These are phyloP conservation scores for Trichoderma brevicompactum DNA, from an alignment of 2,329 filamentous ascomycete genomes.

Conservation along the genomic window DNA sequence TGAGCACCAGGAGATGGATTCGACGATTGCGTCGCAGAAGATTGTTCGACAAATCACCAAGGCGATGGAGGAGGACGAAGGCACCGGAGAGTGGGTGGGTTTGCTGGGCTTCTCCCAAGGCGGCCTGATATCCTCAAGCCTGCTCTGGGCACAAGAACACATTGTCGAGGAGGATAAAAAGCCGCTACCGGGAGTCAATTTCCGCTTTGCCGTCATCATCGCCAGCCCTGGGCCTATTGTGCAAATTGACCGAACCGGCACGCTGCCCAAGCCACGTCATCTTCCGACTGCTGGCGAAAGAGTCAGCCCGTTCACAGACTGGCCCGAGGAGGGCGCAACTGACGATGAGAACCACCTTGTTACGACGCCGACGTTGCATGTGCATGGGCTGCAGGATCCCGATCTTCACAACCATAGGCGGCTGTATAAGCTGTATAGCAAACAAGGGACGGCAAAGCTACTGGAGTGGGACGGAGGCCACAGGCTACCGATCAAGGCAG, in stretches of 20 bases:
- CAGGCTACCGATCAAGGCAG: constrained; percentile 68
- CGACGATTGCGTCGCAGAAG: constrained; percentile 43
- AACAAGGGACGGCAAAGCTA: constrained; percentile 55
- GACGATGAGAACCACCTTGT: constrained; percentile 40
- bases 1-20: constrained; percentile 56
- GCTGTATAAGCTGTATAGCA: constrained; percentile 64
- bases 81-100: constrained; percentile 61
- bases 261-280: constrained; percentile 57
- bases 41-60: constrained; percentile 46
- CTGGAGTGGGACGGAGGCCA: constrained; percentile 77
- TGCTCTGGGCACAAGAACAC: constrained; percentile 65
- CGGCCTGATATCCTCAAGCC: constrained; percentile 62
- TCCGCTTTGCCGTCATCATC: constrained; percentile 45
- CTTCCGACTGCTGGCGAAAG: constrained; percentile 35
- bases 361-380: constrained; percentile 43
- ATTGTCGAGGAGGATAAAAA: constrained; percentile 28
- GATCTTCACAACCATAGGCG: constrained; percentile 57
- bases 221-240: constrained; percentile 42
- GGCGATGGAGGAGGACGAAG: constrained; percentile 60
- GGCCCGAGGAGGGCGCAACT: constrained; percentile 50
- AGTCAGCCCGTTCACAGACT: constrained; percentile 37
- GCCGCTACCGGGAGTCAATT: constrained; percentile 33
- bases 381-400: constrained; percentile 60
- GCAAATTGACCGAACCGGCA: constrained; percentile 41
- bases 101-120: constrained; percentile 71